A percentile compares a stretch with the other conserved stretches of the same genome.
Evolutionary conservation across 495 filamentous ascomycete species (phyloP).

Genomic region (Cudoniella acicularis): DNA sequence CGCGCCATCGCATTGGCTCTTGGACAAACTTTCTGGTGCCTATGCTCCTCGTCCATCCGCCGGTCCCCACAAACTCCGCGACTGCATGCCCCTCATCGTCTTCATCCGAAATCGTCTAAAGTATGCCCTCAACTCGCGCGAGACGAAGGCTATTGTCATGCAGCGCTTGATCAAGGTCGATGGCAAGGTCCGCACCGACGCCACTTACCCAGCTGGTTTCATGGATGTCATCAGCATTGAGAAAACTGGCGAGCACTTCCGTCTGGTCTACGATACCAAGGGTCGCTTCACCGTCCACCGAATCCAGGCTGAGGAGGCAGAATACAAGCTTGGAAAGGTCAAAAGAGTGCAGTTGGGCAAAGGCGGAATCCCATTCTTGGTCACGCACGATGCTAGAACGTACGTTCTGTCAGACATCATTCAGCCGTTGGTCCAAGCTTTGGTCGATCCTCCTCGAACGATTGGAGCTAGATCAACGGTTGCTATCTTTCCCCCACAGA

Average conservation of each 20-base stretch:
- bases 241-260: constrained; percentile 99
- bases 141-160: constrained; percentile 97
- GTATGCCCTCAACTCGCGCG: constrained; percentile 98
- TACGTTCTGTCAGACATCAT: constrained; percentile 91
- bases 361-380: constrained; percentile 99
- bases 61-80: constrained; percentile 98
- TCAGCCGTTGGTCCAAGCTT: constrained; percentile 99
- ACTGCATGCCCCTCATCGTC: constrained; percentile 98
- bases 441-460: constrained; percentile 60
- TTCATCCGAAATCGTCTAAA: constrained; percentile 99
- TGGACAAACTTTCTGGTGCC: constrained; percentile 97
- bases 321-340: constrained; percentile 99
- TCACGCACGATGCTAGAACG: constrained; percentile 99
- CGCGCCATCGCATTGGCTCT: constrained; percentile 97
- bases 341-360: constrained; percentile 98
- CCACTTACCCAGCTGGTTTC: constrained; percentile 95
- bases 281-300: constrained; percentile 99
- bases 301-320: constrained; percentile 94
- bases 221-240: constrained; percentile 99
- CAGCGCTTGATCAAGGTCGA: constrained; percentile 99
- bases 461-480: constrained; percentile 38
- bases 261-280: constrained; percentile 99
- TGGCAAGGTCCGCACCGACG: constrained; percentile 98
- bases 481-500: constrained; percentile 21
- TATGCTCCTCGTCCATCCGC: constrained; percentile 94